Percentiles rank a stretch among this genome's conserved stretches.
These are phyloP conservation scores for Flaveria linearis DNA, from an alignment of 129 eudicot genomes.

Conservation along the genomic window DNA sequence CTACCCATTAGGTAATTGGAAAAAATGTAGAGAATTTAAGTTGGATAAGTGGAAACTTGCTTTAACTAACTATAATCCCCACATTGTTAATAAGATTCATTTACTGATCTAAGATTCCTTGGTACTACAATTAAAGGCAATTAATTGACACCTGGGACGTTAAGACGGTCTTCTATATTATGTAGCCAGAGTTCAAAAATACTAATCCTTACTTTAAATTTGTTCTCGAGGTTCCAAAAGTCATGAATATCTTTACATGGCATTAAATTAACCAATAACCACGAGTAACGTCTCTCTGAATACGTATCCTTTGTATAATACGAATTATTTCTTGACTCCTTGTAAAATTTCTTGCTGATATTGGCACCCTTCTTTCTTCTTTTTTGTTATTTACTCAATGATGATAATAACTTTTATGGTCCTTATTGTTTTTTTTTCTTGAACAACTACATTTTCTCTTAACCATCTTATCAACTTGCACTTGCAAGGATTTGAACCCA, in stretches of 20 bases:
- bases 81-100: background rate
- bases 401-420: background rate
- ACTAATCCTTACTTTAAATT: background rate
- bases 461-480: too few species aligned
- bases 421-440: background rate
- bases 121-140: constrained; percentile 15
- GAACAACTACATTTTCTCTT: too few species aligned
- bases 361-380: background rate
- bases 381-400: constrained; percentile 1
- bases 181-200: constrained; percentile 2
- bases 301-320: constrained; percentile 7
- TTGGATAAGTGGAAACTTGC: background rate
- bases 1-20: background rate
- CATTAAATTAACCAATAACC: background rate
- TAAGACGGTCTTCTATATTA: constrained; percentile 12
- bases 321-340: background rate
- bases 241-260: background rate
- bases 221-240: constrained; percentile 5
- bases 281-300: constrained; percentile 6
- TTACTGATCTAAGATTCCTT: constrained; percentile 22
- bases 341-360: background rate
- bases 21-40: constrained; percentile 6
- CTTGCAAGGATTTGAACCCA: too few species aligned
- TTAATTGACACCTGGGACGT: background rate
- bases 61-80: constrained; percentile 17